Evolutionary conservation across 2,329 filamentous ascomycete species (phyloP), one percentile per base, ranked within the genome.

Genomic region (Diaporthe caulivora): DNA sequence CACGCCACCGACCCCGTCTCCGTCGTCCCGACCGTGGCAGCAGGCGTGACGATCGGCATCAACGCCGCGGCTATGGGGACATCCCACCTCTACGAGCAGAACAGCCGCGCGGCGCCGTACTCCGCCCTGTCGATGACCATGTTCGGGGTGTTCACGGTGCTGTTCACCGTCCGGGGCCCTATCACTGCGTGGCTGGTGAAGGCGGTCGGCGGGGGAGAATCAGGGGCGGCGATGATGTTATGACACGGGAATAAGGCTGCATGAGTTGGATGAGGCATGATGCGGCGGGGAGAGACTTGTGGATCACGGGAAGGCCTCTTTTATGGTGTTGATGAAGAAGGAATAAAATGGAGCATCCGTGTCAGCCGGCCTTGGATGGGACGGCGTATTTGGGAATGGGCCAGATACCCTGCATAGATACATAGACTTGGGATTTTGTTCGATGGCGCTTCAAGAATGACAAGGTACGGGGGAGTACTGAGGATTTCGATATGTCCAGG

Each of bases 1-100:
- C 9, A 6, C 18, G 9, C 2, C 6, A 3, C 8, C 34, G 21
- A 62, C 3, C 47, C 18, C 21, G 18, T 29, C 2, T 80, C 81
- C 24, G 81, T 83, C 70, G 79, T 84, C 0, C 72, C 79, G 2
- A 85, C 82, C 0, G 84, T 90, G 2, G 88, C 87, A 0, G 82
- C 86, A 0, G 89, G 89, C 47, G 83, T 88, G 47, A 83, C 87
- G 0, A 84, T 90, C 64, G 89, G 89, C 3, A 86, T 90, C 81
- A 91, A 91, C 75, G 88, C 88, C 1, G 88, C 88, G 0, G 89
- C 89, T 4, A 90, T 91, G 88, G 89, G 89, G 2, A 89, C 89
- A 0, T 85, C 89, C 0, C 88, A 89, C 74, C 82, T 91, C 18
- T 89, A 90, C 72, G 88, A 90, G 79, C 84, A 83, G 10, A 83